Conservation (phyloP, 306 rosid genomes). For the Betula pendula region DNA sequence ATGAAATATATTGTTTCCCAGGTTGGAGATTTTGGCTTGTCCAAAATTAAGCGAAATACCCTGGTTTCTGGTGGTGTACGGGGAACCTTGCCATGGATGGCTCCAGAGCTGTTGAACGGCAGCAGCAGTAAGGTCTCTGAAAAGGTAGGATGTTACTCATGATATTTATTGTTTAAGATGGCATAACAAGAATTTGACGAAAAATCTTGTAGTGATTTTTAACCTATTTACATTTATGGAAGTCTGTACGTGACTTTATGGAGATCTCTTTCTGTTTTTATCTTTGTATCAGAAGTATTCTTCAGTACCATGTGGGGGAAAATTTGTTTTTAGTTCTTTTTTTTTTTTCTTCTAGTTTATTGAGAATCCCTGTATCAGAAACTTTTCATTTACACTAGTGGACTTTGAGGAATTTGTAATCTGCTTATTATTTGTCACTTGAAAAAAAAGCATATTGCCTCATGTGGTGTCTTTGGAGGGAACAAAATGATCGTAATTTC, state of each 20-base stretch:
- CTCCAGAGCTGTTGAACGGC: slow-evolving; percentile 86
- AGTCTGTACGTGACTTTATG: neutral
- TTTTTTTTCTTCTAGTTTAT: neutral
- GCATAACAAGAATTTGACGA: neutral
- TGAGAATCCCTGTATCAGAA: neutral
- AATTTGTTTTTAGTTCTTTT: neutral
- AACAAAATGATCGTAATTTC: too few species aligned
- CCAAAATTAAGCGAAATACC: slow-evolving; percentile 80
- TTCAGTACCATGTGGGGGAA: neutral
- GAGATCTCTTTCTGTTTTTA: neutral
- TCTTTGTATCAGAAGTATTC: neutral
- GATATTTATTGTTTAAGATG: slow-evolving; percentile 4
- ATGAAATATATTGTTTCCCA: slow-evolving; percentile 31
- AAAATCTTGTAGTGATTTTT: neutral
- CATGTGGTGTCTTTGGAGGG: too few species aligned
- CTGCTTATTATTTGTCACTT: slow-evolving; percentile 5
- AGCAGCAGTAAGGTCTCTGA: slow-evolving; percentile 89
- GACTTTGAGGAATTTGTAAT: slow-evolving; percentile 3
- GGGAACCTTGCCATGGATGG: slow-evolving; percentile 95
- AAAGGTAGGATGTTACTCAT: slow-evolving; percentile 44
- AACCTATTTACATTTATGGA: neutral
- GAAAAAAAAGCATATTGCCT: too few species aligned
- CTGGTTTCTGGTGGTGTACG: slow-evolving; percentile 92
- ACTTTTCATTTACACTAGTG: neutral
- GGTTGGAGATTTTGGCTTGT: slow-evolving; percentile 94